phyloP scores from a whole-genome alignment of 495 filamentous ascomycete genomes.

The Delitschia confertaspora region DNA sequence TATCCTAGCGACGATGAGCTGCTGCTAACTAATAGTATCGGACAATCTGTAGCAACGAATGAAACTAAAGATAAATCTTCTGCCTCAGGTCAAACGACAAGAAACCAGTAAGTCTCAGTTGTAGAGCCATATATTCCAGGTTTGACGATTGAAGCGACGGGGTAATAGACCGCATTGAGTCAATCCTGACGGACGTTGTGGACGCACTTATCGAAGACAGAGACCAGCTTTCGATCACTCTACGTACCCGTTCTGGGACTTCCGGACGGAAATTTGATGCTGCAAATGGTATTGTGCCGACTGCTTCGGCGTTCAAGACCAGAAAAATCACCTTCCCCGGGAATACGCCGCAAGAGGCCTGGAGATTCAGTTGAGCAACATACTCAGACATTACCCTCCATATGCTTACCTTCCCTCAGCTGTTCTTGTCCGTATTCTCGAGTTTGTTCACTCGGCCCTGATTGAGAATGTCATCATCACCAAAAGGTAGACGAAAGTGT shows the following conservation, averaged over 20 bases:
- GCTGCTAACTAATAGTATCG: neutral
- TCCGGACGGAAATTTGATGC: constrained; percentile 2
- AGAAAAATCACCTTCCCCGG: constrained; percentile 48
- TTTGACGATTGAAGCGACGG: constrained; percentile 14
- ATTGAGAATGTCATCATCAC: constrained; percentile 54
- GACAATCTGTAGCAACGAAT: neutral
- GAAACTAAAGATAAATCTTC: too few species aligned
- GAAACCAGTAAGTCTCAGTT: too few species aligned
- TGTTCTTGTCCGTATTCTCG: constrained; percentile 57
- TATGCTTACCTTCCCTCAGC: constrained; percentile 34
- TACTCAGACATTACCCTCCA: neutral
- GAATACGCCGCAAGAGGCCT: constrained; percentile 49
- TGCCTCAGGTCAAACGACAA: too few species aligned
- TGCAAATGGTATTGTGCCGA: neutral
- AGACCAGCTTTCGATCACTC: constrained; percentile 41
- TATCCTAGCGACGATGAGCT: neutral
- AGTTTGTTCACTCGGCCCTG: constrained; percentile 61
- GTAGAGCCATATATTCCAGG: too few species aligned
- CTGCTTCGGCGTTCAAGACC: neutral
- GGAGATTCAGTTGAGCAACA: constrained; percentile 50
- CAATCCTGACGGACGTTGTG: constrained; percentile 43
- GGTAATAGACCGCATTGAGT: constrained; percentile 45
- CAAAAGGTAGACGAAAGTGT: constrained; percentile 52
- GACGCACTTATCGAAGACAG: constrained; percentile 40
- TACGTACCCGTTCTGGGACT: constrained; percentile 27